A percentile compares a stretch with the other conserved stretches of the same genome.
These are phyloP conservation scores for Fraxinus greggii DNA, from an alignment of 305 asterid genomes.

Conservation along the genomic window DNA sequence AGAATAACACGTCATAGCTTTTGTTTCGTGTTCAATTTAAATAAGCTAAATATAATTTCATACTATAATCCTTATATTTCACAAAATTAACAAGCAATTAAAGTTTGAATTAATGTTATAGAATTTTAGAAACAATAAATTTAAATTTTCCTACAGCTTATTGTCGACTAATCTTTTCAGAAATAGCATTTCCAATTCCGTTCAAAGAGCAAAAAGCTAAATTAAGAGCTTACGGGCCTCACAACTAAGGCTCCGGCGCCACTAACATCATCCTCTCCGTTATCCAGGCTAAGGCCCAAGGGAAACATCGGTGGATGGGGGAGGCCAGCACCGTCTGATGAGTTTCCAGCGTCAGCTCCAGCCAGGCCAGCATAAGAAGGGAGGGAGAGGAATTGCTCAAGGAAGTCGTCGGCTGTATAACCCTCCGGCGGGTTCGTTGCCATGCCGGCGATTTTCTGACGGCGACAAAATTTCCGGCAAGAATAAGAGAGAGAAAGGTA, in stretches of 20 bases:
- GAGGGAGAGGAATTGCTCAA: constrained; percentile 74
- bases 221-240: constrained; percentile 48
- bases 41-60: not conserved
- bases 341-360: constrained; percentile 43
- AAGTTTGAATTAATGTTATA: not conserved
- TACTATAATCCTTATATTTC: not conserved
- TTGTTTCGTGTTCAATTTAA: not conserved
- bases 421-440: constrained; percentile 54
- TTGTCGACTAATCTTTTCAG: not conserved
- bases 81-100: not conserved
- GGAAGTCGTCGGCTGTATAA: constrained; percentile 63
- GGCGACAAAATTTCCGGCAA: constrained; percentile 5
- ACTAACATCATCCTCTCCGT: constrained; percentile 54
- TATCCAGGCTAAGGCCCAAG: constrained; percentile 63
- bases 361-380: constrained; percentile 61
- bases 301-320: constrained; percentile 64
- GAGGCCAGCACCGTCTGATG: constrained; percentile 46
- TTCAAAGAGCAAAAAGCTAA: not conserved
- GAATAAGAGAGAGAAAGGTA: constrained; percentile 1
- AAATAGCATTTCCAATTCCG: not conserved
- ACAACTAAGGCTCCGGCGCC: constrained; percentile 43
- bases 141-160: not conserved
- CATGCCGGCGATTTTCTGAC: constrained; percentile 35
- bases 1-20: not conserved
- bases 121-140: not conserved